Percentiles rank a stretch among this genome's conserved stretches.
Evolutionary conservation across 768 basidiomycete genomes (phyloP).

Genomic region (Termitomyces sp.): DNA sequence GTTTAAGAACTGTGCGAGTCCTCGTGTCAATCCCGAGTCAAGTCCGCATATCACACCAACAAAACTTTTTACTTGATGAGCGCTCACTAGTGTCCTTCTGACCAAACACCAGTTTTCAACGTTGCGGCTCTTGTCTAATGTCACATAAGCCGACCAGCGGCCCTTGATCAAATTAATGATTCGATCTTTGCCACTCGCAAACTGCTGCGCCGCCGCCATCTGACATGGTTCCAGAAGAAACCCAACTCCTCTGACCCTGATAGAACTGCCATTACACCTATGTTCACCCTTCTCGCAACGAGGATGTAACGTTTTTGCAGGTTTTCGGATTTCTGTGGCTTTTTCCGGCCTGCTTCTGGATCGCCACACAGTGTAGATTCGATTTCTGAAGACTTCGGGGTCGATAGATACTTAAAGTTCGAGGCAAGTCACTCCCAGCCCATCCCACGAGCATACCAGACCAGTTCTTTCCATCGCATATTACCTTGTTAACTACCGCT

Average conservation of each 20-base stretch:
- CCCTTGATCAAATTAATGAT: not conserved
- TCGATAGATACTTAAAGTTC: not conserved
- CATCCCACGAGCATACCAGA: not conserved
- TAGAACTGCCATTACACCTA: not conserved
- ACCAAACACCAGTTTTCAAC: not conserved
- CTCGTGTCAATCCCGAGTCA: not conserved
- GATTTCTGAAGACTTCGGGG: not conserved
- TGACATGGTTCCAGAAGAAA: not conserved
- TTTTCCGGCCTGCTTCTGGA: not conserved
- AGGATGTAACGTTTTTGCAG: not conserved
- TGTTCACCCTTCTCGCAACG: not conserved
- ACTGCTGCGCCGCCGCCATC: not conserved
- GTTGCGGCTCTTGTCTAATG: not conserved
- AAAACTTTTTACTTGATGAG: not conserved
- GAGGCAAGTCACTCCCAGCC: not conserved
- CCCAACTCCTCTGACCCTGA: not conserved
- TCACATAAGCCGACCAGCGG: not conserved
- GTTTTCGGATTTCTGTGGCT: not conserved
- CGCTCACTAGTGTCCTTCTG: not conserved
- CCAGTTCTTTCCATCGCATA: not conserved
- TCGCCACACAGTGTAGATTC: not conserved
- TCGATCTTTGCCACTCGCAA: too few relatives aligned
- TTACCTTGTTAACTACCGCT: not conserved
- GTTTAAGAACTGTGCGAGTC: not conserved
- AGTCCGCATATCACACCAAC: not conserved